A percentile compares a stretch with the other conserved stretches of the same genome.
phyloP scores from a whole-genome alignment of 306 rosid genomes.

The barrel medic (Medicago truncatula) region MtrunA17r5.0-ANR NC_053043.1:12232501-12233000 shows the following conservation, averaged over 20 bases:
- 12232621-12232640: background rate
- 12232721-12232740: slow-evolving; percentile 1
- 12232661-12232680: background rate
- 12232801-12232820: background rate
- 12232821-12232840: background rate
- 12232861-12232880: background rate
- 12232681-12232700: background rate
- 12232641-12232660: background rate
- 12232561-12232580: slow-evolving; percentile 66
- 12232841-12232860: too few relatives aligned
- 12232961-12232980: background rate
- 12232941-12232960: background rate
- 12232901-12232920: background rate
- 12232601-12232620: background rate
- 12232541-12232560: slow-evolving; percentile 69
- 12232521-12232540: slow-evolving; percentile 85
- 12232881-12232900: background rate
- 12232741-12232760: slow-evolving; percentile 7
- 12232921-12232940: background rate
- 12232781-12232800: background rate
- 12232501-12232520: slow-evolving; percentile 90
- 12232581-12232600: slow-evolving; percentile 38
- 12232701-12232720: slow-evolving; percentile 6
- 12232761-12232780: background rate
- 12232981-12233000: background rate